Percentiles rank a stretch among this genome's conserved stretches.
These are phyloP conservation scores for Rhodomyrtus tomentosa DNA, from an alignment of 345 rosid genomes.

Conservation along the genomic window DNA sequence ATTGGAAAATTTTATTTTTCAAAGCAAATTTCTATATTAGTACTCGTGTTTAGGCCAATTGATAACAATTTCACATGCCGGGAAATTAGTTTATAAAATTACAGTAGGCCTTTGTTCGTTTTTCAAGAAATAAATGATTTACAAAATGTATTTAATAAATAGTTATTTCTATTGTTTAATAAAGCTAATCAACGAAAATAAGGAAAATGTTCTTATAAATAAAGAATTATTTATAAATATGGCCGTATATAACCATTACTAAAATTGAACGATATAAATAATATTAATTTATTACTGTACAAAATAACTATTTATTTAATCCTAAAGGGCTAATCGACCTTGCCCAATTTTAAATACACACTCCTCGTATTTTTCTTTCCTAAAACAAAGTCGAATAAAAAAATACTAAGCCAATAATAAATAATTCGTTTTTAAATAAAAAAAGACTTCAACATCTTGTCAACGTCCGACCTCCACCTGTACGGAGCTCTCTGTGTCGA, in stretches of 20 bases:
- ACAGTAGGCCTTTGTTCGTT: no score
- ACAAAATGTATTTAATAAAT: no score
- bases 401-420: no score
- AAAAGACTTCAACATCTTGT: background rate
- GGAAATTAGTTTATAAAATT: no score
- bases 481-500: background rate
- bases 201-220: no score
- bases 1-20: background rate
- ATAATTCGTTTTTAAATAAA: background rate
- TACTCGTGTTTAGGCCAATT: background rate
- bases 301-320: background rate
- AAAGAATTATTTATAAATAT: no score
- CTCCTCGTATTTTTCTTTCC: no score
- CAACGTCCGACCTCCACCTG: background rate
- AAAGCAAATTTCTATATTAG: background rate
- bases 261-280: background rate
- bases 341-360: background rate
- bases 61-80: background rate
- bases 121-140: no score
- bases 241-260: no score
- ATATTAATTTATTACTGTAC: background rate
- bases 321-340: background rate
- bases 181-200: no score
- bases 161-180: no score
- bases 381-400: no score